phyloP scores from a whole-genome alignment of 2,329 filamentous ascomycete genomes.

The Phyllosticta paracitricarpa region DNA sequence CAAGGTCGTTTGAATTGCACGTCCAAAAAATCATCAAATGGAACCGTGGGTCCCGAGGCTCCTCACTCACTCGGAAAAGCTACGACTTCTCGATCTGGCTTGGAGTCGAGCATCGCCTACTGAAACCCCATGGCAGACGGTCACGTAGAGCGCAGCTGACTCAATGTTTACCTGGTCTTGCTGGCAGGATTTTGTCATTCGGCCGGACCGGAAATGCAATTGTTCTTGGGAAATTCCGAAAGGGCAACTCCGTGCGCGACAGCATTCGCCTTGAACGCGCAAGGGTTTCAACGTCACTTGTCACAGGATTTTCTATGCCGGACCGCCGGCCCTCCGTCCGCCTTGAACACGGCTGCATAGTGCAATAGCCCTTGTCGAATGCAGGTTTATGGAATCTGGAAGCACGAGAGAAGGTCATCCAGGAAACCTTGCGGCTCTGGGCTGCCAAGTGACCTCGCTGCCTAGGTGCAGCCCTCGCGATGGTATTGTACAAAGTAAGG shows the following conservation, averaged over 20 bases:
- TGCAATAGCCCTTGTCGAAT: neutral
- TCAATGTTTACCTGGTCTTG: neutral
- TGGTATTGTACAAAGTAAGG: neutral
- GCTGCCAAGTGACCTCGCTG: neutral
- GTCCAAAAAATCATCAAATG: neutral
- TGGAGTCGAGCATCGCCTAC: neutral
- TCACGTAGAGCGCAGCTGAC: neutral
- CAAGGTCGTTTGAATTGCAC: neutral
- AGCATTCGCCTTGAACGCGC: neutral
- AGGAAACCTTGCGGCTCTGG: neutral
- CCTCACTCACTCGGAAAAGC: neutral
- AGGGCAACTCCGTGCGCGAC: neutral
- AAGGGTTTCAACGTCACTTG: neutral
- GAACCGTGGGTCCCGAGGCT: neutral
- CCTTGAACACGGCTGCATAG: neutral
- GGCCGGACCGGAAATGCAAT: neutral
- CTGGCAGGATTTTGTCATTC: neutral
- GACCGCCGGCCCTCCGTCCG: neutral
- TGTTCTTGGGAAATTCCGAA: neutral
- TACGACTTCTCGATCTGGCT: neutral
- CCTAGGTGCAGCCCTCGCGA: neutral
- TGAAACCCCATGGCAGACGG: neutral
- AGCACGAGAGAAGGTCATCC: neutral
- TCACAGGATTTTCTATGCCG: neutral
- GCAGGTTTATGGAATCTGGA: neutral